These are phyloP conservation scores for Stipa capillata DNA, from an alignment of 176 grass and related monocot species.

Conservation along the genomic window DNA sequence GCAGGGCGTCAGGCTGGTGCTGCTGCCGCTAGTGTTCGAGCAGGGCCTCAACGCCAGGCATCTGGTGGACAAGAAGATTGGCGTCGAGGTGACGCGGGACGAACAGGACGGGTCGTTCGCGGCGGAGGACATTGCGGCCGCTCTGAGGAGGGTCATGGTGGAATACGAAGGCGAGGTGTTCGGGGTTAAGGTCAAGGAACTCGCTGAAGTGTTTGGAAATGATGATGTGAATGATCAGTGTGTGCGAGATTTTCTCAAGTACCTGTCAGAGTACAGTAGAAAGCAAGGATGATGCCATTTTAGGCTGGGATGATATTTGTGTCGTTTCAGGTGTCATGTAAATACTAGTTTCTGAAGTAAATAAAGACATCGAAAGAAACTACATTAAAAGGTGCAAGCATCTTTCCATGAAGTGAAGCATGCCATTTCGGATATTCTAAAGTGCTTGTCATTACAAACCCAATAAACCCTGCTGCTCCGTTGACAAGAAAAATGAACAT, in stretches of 20 bases:
- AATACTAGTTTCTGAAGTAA: not conserved
- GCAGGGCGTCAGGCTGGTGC: constrained; percentile 28
- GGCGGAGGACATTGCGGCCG: constrained; percentile 23
- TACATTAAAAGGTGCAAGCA: not conserved
- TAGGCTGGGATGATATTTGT: too few relatives aligned
- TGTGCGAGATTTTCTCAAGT: constrained; percentile 26
- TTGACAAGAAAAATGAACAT: not conserved
- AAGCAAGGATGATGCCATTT: not conserved
- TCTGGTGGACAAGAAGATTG: constrained; percentile 35
- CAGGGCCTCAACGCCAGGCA: constrained; percentile 56
- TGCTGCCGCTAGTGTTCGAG: constrained; percentile 55
- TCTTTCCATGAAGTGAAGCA: not conserved
- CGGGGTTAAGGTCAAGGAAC: constrained; percentile 26
- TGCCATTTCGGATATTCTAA: not conserved
- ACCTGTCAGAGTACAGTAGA: constrained; percentile 18
- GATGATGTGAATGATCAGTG: constrained; percentile 39
- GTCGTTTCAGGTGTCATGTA: too few relatives aligned
- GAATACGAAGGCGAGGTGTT: constrained; percentile 26
- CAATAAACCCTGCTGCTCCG: not conserved
- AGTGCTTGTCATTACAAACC: not conserved
- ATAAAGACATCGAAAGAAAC: not conserved
- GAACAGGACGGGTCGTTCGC: constrained; percentile 50
- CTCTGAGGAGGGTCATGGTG: constrained; percentile 42
- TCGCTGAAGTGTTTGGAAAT: constrained; percentile 32
- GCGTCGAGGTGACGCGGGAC: constrained; percentile 39